These are phyloP conservation scores for Orychophragmus violaceus DNA, from an alignment of 345 rosid species.

Conservation along the genomic window DNA sequence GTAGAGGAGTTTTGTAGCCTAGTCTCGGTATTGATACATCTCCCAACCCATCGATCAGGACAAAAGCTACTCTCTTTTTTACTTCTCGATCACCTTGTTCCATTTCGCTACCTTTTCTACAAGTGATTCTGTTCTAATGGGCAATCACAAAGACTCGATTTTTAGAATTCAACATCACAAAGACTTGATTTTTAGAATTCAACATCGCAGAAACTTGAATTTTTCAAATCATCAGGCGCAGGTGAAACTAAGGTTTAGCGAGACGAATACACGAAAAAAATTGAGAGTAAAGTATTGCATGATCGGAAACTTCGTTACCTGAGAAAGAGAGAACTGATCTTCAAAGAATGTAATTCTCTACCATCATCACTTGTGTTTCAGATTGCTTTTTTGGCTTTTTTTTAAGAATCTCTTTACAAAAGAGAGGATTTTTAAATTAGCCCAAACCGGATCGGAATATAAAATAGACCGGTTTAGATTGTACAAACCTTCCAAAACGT, in stretches of 20 bases:
- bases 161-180: not conserved
- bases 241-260: not conserved
- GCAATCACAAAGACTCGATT: not conserved
- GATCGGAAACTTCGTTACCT: conserved; percentile 9
- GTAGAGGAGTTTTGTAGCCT: conserved; percentile 74
- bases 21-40: conserved; percentile 78
- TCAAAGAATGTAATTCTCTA: not conserved
- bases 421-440: not conserved
- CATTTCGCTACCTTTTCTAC: not conserved
- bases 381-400: conserved; percentile 1
- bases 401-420: not conserved
- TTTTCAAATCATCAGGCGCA: not conserved
- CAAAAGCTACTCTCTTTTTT: conserved; percentile 76
- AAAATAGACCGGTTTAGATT: not conserved
- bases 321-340: conserved; percentile 7
- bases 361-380: not conserved
- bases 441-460: not conserved
- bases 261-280: not conserved
- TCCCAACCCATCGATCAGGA: conserved; percentile 86
- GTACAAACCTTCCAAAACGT: not conserved
- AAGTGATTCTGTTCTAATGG: not conserved
- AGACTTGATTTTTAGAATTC: not conserved
- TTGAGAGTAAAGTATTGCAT: not conserved
- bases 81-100: conserved; percentile 34
- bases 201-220: not conserved